These are phyloP conservation scores for Podospora didyma DNA, from an alignment of 495 filamentous ascomycete species.

Conservation along the genomic window DNA sequence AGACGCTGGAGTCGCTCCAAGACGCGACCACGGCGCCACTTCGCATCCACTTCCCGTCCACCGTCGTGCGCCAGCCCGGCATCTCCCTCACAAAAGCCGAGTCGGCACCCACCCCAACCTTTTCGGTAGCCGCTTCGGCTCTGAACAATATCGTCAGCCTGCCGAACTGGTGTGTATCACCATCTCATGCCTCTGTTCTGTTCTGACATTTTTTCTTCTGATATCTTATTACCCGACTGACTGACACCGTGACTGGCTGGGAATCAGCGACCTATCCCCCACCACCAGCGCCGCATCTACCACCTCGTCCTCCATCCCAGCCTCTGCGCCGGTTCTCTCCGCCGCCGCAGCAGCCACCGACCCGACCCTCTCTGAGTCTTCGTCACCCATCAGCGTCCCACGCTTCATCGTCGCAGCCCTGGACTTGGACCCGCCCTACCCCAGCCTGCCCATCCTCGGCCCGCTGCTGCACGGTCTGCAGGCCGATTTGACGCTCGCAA, in stretches of 20 bases:
- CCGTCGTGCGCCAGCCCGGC: slow-evolving; percentile 15
- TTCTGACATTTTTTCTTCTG: no score
- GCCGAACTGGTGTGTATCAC: slow-evolving; percentile 14
- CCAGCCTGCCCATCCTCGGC: slow-evolving; percentile 43
- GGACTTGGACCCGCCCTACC: slow-evolving; percentile 53
- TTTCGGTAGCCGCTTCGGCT: slow-evolving; percentile 20
- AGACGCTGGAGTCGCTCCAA: no score
- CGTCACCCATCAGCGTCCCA: neutral
- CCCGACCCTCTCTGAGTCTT: neutral
- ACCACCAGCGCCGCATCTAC: slow-evolving; percentile 1
- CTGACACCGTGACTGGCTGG: no score
- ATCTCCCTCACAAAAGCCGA: slow-evolving; percentile 11
- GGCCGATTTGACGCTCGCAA: slow-evolving; percentile 27
- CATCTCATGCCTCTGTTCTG: no score
- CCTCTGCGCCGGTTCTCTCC: neutral
- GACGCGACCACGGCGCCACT: slow-evolving; percentile 5
- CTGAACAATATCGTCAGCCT: slow-evolving; percentile 15
- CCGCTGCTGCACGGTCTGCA: slow-evolving; percentile 48
- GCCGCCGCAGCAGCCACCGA: neutral
- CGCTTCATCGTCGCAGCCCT: slow-evolving; percentile 45
- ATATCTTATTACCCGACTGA: no score
- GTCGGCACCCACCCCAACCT: slow-evolving; percentile 13
- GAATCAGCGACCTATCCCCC: slow-evolving; percentile 18
- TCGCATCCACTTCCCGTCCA: slow-evolving; percentile 25
- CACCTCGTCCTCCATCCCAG: neutral